phyloP scores from a whole-genome alignment of 176 grass and related monocot species.

The Bolboschoenus planiculmis region DNA sequence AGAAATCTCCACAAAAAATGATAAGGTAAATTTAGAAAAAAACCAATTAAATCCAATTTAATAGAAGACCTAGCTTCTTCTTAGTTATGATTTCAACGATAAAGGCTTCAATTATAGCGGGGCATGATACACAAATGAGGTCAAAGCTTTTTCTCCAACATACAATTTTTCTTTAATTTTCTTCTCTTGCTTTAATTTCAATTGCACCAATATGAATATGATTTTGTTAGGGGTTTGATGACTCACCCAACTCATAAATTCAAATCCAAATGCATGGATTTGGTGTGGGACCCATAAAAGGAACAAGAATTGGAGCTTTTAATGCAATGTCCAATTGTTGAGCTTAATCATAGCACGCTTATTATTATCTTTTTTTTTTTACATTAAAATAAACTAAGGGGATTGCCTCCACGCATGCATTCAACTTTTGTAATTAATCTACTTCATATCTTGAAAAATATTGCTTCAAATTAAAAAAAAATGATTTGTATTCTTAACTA shows the following conservation, averaged over 20 bases:
- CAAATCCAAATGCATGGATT: slow-evolving; percentile 1
- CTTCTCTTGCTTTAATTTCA: background rate
- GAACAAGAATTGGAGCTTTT: background rate
- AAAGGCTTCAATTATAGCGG: background rate
- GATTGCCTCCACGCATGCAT: no score
- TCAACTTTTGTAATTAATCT: no score
- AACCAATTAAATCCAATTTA: background rate
- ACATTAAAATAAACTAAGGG: background rate
- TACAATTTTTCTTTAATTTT: background rate
- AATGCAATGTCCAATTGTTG: background rate
- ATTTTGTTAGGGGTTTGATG: slow-evolving; percentile 6
- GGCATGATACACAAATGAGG: background rate
- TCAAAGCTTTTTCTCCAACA: background rate
- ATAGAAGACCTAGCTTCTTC: background rate
- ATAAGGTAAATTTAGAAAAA: background rate
- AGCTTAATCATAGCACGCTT: background rate
- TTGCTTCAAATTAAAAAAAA: background rate
- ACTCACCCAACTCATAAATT: background rate
- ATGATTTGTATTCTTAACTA: background rate
- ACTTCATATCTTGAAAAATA: background rate
- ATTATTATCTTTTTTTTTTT: background rate
- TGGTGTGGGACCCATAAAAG: background rate
- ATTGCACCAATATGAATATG: background rate
- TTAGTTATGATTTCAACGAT: background rate
- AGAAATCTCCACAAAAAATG: background rate